Evolutionary conservation across 495 filamentous ascomycete species (phyloP).

Genomic region (Podospora anserina): DNA sequence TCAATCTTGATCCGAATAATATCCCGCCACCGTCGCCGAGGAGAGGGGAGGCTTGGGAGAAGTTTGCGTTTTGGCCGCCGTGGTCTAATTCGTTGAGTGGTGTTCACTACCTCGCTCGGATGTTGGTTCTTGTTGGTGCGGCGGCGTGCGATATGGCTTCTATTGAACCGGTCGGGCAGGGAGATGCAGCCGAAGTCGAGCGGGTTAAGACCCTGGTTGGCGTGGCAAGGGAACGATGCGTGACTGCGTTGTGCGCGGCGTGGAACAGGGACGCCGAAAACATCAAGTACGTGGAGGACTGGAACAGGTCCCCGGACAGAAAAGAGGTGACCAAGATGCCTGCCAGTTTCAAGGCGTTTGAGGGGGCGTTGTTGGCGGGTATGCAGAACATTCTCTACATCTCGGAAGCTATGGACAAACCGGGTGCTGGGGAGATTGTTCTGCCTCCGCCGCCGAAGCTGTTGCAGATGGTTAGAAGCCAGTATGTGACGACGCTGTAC

Average conservation of each 20-base stretch:
- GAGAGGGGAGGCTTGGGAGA: slow-evolving; percentile 81
- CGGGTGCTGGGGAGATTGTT: slow-evolving; percentile 68
- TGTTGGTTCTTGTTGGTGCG: slow-evolving; percentile 73
- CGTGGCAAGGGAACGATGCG: slow-evolving; percentile 76
- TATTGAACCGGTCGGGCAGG: slow-evolving; percentile 59
- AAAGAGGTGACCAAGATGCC: slow-evolving; percentile 90
- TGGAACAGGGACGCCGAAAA: slow-evolving; percentile 89
- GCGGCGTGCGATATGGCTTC: slow-evolving; percentile 85
- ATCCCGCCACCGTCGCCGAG: slow-evolving; percentile 72
- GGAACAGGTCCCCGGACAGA: slow-evolving; percentile 74
- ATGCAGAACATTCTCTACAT: slow-evolving; percentile 96
- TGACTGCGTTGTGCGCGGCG: slow-evolving; percentile 72
- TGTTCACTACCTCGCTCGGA: slow-evolving; percentile 77
- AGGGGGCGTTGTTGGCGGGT: slow-evolving; percentile 68
- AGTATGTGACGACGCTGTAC: slow-evolving; percentile 88
- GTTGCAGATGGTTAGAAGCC: slow-evolving; percentile 75
- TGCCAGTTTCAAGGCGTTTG: slow-evolving; percentile 71
- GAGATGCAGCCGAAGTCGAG: slow-evolving; percentile 57
- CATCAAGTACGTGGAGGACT: slow-evolving; percentile 86
- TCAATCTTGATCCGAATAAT: slow-evolving; percentile 74
- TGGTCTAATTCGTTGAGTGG: slow-evolving; percentile 85
- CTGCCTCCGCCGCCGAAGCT: slow-evolving; percentile 78
- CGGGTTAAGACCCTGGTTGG: slow-evolving; percentile 68
- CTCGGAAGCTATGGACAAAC: slow-evolving; percentile 70
- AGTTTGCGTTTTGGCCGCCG: slow-evolving; percentile 95